Evolutionary conservation across 352 stramenopile genomes (phyloP).

Genomic region (Pythium volutum): DNA sequence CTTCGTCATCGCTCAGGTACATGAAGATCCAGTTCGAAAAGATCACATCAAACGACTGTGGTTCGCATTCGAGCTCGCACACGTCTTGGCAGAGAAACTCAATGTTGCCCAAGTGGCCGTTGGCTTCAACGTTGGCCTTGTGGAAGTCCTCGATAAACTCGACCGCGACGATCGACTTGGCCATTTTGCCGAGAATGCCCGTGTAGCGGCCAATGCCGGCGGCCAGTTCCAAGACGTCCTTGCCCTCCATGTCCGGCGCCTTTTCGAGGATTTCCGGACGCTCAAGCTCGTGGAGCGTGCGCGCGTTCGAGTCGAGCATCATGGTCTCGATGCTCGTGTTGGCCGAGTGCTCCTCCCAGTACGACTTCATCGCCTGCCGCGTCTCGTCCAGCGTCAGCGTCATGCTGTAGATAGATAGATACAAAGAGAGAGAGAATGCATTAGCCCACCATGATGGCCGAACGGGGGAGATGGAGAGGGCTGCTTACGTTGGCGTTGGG

Average conservation of each 20-base stretch:
- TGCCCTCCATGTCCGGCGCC: conserved; percentile 40
- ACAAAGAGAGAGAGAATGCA: background rate
- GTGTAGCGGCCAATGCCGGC: conserved; percentile 27
- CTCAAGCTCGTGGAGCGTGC: conserved; percentile 69
- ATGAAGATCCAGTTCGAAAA: conserved; percentile 38
- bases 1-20: conserved; percentile 30
- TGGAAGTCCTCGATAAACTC: conserved; percentile 54
- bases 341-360: conserved; percentile 74
- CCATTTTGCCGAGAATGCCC: conserved; percentile 34
- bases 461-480: background rate
- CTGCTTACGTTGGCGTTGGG: conserved; percentile 15
- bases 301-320: conserved; percentile 84
- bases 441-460: conserved; percentile 5
- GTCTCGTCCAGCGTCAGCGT: conserved; percentile 44
- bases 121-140: conserved; percentile 29
- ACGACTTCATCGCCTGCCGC: conserved; percentile 73
- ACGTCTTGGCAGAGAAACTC: conserved; percentile 70
- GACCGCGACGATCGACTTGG: conserved; percentile 31
- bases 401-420: conserved; percentile 28
- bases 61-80: conserved; percentile 48
- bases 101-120: conserved; percentile 55
- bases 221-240: conserved; percentile 36
- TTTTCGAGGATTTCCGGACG: conserved; percentile 76
- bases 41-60: conserved; percentile 43
- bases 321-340: conserved; percentile 74